Evolutionary conservation across 2,329 filamentous ascomycete species (phyloP).

Genomic region (Ramichloridium luteum): DNA sequence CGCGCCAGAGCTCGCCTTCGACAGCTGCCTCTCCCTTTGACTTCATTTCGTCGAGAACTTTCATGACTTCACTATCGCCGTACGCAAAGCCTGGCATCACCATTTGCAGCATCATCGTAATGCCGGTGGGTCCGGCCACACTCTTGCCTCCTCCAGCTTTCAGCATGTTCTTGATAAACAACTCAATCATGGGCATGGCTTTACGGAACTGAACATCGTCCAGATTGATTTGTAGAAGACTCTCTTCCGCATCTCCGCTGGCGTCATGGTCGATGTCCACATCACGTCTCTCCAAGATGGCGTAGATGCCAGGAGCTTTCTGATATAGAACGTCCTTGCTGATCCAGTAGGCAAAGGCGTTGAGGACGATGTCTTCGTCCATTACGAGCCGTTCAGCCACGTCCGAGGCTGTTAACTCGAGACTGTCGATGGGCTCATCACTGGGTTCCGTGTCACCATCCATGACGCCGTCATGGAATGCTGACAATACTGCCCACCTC

Average conservation of each 20-base stretch:
- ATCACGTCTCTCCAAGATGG: conserved; percentile 55
- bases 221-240: conserved; percentile 24
- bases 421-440: conserved; percentile 17
- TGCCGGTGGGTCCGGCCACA: conserved; percentile 64
- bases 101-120: conserved; percentile 93
- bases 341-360: conserved; percentile 61
- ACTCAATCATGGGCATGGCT: conserved; percentile 66
- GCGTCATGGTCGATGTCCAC: conserved; percentile 20
- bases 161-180: conserved; percentile 89
- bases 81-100: conserved; percentile 78
- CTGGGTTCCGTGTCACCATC: conserved; percentile 22
- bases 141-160: conserved; percentile 54
- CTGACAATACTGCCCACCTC: conserved; percentile 77
- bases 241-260: conserved; percentile 23
- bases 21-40: conserved; percentile 49
- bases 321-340: conserved; percentile 53
- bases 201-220: conserved; percentile 52
- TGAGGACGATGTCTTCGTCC: conserved; percentile 57
- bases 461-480: conserved; percentile 49
- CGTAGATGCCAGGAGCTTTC: conserved; percentile 40
- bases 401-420: conserved; percentile 27
- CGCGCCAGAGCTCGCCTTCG: conserved; percentile 23
- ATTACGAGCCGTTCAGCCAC: conserved; percentile 51
- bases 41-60: conserved; percentile 71
- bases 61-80: conserved; percentile 75